Conservation (phyloP, 306 rosid genomes). For the Sophora flavescens region DNA sequence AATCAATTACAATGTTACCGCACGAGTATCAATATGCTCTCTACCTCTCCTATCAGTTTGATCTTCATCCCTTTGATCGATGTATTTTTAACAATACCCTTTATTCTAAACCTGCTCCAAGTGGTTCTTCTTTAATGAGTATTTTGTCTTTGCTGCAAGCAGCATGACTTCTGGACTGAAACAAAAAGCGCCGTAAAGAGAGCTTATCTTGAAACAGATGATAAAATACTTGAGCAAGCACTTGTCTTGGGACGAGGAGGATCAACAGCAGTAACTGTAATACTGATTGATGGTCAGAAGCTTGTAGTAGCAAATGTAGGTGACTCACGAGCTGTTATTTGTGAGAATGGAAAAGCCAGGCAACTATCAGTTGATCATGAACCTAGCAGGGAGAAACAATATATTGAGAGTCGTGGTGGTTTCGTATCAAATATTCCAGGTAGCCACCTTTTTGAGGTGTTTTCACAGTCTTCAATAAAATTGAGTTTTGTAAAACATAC, state of each 20-base stretch:
- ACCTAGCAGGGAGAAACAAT: slow-evolving; percentile 64
- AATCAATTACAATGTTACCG: no score
- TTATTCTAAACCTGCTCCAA: slow-evolving; percentile 23
- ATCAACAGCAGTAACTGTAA: slow-evolving; percentile 80
- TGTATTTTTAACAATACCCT: not conserved
- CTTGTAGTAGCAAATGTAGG: slow-evolving; percentile 78
- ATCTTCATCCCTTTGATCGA: no score
- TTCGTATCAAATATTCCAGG: slow-evolving; percentile 82
- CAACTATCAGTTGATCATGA: slow-evolving; percentile 78
- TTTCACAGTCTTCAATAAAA: not conserved
- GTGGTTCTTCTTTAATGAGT: slow-evolving; percentile 7
- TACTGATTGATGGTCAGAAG: slow-evolving; percentile 65
- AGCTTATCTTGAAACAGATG: slow-evolving; percentile 65
- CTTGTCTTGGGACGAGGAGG: slow-evolving; percentile 70
- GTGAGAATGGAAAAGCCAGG: slow-evolving; percentile 62
- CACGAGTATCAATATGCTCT: no score
- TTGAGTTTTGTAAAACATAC: not conserved
- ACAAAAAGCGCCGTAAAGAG: slow-evolving; percentile 59
- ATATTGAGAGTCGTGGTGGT: slow-evolving; percentile 75
- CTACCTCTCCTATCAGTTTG: no score
- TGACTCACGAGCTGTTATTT: slow-evolving; percentile 72
- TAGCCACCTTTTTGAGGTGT: slow-evolving; percentile 30
- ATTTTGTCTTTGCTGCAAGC: slow-evolving; percentile 46
- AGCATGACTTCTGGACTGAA: slow-evolving; percentile 69
- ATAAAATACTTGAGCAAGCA: slow-evolving; percentile 63